Percentiles rank a stretch among this genome's conserved stretches.
phyloP scores from a whole-genome alignment of 257 asterid genomes.

The Solanum corneliomulleri region DNA sequence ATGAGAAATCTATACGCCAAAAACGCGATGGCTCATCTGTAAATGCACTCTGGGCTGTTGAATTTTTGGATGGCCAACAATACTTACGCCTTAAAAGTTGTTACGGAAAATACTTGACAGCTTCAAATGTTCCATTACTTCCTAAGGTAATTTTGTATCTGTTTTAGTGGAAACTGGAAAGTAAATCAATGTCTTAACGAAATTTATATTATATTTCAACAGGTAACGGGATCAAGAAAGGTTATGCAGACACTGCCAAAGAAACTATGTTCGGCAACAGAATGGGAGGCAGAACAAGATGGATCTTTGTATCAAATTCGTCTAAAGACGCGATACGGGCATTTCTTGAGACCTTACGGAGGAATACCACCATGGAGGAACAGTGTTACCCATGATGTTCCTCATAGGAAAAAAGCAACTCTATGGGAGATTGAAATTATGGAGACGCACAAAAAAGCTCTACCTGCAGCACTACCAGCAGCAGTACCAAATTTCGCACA shows the following conservation, averaged over 20 bases:
- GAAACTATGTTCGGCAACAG: constrained; percentile 47
- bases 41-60: constrained; percentile 57
- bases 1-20: constrained; percentile 49
- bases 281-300: constrained; percentile 43
- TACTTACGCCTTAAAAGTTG: constrained; percentile 64
- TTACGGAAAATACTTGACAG: constrained; percentile 53
- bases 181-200: background rate
- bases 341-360: background rate
- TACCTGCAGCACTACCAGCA: background rate
- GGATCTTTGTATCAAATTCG: background rate
- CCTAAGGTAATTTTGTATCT: constrained; percentile 30
- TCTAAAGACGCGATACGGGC: background rate
- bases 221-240: constrained; percentile 21
- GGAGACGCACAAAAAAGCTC: background rate
- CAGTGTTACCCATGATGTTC: background rate
- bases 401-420: background rate
- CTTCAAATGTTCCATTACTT: constrained; percentile 46
- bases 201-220: background rate
- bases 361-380: background rate
- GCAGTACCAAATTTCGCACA: background rate
- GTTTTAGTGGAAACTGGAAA: background rate
- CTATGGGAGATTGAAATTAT: background rate
- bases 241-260: constrained; percentile 48
- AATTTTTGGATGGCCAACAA: constrained; percentile 38
- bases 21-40: constrained; percentile 39